A percentile compares a stretch with the other conserved stretches of the same genome.
Conservation (phyloP, 1,284 basidiomycete species). For the Tetrapyrgos nigripes region DNA sequence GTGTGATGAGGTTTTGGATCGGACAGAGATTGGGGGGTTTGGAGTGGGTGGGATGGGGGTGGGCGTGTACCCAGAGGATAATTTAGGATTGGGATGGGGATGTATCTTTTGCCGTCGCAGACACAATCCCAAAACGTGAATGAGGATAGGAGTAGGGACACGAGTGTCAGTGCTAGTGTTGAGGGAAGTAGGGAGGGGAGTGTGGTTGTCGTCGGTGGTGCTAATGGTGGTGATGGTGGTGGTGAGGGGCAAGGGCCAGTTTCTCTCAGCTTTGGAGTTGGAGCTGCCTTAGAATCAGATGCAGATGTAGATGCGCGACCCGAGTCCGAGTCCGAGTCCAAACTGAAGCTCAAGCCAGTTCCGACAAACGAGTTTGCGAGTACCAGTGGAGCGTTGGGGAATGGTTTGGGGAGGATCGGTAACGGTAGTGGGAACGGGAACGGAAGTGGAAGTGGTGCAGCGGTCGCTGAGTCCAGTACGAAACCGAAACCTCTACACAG, state of each 20-base stretch:
- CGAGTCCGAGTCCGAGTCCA: too few relatives aligned
- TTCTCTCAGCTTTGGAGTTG: background rate
- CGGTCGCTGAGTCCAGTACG: too few relatives aligned
- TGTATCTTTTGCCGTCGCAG: background rate
- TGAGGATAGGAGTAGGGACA: slow-evolving; percentile 1
- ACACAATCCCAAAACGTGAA: background rate
- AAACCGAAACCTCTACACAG: too few relatives aligned
- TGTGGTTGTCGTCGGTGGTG: background rate
- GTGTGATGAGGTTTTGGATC: slow-evolving; percentile 76
- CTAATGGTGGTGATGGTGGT: background rate
- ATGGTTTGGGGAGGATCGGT: too few relatives aligned
- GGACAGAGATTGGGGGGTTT: slow-evolving; percentile 55
- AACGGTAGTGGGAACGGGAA: too few relatives aligned
- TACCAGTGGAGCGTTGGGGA: too few relatives aligned
- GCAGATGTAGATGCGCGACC: background rate
- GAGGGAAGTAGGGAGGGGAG: background rate
- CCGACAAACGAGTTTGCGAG: too few relatives aligned
- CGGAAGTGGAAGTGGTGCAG: too few relatives aligned
- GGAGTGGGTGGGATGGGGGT: background rate
- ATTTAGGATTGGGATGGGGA: background rate
- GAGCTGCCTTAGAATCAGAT: background rate
- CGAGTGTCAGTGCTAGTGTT: slow-evolving; percentile 1
- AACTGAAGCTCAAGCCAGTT: too few relatives aligned
- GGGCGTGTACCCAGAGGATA: background rate
- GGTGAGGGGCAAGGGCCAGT: background rate